A percentile compares a stretch with the other conserved stretches of the same genome.
Evolutionary conservation across 73 alveolate genomes (phyloP).

Genomic region (Effrenium voratum): DNA sequence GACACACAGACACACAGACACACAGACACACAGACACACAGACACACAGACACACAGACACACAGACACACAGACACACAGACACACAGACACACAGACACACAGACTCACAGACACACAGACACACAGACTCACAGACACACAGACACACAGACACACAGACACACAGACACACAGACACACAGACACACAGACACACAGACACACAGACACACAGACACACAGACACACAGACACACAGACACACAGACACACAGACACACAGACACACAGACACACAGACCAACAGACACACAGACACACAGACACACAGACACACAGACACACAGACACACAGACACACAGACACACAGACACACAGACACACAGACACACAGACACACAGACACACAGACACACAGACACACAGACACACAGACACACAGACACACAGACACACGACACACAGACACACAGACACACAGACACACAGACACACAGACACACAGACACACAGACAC

Average conservation of each 20-base stretch:
- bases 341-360: neutral
- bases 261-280: neutral
- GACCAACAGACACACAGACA: neutral
- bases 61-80: no score
- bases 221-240: no score
- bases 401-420: neutral
- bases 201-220: no score
- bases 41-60: no score
- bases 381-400: neutral
- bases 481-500: neutral
- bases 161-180: no score
- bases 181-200: no score
- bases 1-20: no score
- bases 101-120: no score
- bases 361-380: neutral
- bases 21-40: no score
- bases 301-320: neutral
- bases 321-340: neutral
- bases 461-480: neutral
- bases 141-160: no score
- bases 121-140: no score
- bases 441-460: neutral
- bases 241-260: neutral
- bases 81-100: no score
- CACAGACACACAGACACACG: neutral